A percentile compares a stretch with the other conserved stretches of the same genome.
phyloP scores from a whole-genome alignment of 2,329 filamentous ascomycete species.

The Cercospora canescens region DNA sequence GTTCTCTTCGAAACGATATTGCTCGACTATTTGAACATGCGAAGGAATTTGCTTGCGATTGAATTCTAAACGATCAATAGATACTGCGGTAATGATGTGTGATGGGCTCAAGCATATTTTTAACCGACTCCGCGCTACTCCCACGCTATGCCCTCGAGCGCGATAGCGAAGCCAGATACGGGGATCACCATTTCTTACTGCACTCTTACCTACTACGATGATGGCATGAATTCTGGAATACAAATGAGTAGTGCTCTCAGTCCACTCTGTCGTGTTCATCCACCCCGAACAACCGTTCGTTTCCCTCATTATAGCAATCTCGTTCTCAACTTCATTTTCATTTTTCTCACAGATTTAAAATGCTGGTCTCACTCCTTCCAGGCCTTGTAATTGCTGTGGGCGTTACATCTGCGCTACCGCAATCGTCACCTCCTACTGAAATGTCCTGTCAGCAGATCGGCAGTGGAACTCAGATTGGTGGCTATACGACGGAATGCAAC shows the following conservation, averaged over 20 bases:
- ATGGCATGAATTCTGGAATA: background rate
- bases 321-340: background rate
- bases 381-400: conserved; percentile 6
- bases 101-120: background rate
- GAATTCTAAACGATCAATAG: background rate
- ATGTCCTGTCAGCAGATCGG: conserved; percentile 15
- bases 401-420: conserved; percentile 10
- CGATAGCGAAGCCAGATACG: background rate
- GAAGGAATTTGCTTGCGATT: background rate
- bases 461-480: conserved; percentile 11
- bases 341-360: background rate
- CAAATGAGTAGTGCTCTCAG: background rate
- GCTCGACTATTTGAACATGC: too few relatives aligned
- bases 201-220: background rate
- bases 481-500: conserved; percentile 22
- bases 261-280: background rate
- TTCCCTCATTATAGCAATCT: background rate
- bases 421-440: background rate
- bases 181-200: background rate
- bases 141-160: background rate
- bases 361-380: conserved; percentile 5
- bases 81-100: background rate
- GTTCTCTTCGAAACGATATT: too few relatives aligned
- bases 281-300: background rate
- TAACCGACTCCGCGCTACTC: background rate